Conservation (phyloP, 805 yeast genomes). For the Wickerhamomyces bovis region DNA sequence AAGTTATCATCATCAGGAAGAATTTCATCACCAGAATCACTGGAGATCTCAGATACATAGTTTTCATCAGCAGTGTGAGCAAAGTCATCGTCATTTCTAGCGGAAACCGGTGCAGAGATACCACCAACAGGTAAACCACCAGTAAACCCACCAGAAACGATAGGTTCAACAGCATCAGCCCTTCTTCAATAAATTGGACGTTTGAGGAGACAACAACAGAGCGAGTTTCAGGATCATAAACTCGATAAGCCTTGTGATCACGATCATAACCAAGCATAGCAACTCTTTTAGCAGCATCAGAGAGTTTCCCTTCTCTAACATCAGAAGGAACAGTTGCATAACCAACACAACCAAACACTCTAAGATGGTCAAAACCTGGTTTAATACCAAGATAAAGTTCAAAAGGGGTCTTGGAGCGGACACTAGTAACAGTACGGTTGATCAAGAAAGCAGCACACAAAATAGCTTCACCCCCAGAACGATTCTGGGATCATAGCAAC, state of each 20-base stretch:
- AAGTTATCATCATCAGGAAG: too few relatives aligned
- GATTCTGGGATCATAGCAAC: not conserved
- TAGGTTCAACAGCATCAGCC: not conserved
- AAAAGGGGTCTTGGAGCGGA: not conserved
- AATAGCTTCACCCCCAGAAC: not conserved
- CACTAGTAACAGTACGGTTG: not conserved
- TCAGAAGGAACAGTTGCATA: not conserved
- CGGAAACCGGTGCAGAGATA: not conserved
- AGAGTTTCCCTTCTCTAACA: conserved; percentile 1
- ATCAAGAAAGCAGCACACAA: not conserved
- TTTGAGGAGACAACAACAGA: not conserved
- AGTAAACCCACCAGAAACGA: not conserved
- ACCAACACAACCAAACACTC: conserved; percentile 3
- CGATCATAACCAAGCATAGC: conserved; percentile 3
- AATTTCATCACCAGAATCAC: too few relatives aligned
- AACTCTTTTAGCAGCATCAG: not conserved
- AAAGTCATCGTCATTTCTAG: not conserved
- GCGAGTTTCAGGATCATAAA: not conserved
- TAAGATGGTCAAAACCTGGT: conserved; percentile 1
- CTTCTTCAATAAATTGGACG: not conserved
- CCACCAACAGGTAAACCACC: not conserved
- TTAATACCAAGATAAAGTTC: not conserved
- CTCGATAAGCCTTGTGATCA: conserved; percentile 1
- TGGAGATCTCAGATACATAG: too few relatives aligned
- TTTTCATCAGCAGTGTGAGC: too few relatives aligned